Evolutionary conservation across 1,139 yeast species (phyloP).

Genomic region (Yamadazyma pseudoaaseri): DNA sequence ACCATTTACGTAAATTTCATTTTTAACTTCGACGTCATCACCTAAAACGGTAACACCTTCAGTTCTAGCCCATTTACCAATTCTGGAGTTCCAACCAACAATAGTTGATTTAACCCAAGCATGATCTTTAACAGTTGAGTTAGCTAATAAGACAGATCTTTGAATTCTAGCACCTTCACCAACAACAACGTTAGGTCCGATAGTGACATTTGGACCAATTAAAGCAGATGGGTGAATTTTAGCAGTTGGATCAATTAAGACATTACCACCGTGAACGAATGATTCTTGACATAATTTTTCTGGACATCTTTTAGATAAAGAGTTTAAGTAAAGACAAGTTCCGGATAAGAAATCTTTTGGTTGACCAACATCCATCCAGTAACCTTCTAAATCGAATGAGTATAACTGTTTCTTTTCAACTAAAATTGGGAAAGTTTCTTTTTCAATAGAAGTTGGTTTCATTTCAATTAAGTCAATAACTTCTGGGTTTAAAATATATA

Average conservation of each 20-base stretch:
- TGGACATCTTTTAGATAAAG: constrained; percentile 80
- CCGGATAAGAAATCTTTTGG: constrained; percentile 99
- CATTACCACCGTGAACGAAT: constrained; percentile 83
- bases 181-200: constrained; percentile 94
- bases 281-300: constrained; percentile 64
- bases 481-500: constrained; percentile 93
- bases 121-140: constrained; percentile 93
- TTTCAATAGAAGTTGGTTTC: constrained; percentile 98
- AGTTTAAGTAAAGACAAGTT: constrained; percentile 86
- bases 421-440: constrained; percentile 97
- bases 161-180: constrained; percentile 99
- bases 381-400: constrained; percentile 97
- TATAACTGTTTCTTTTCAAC: constrained; percentile 86
- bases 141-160: constrained; percentile 88
- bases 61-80: constrained; percentile 99
- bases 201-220: constrained; percentile 97
- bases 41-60: constrained; percentile 98
- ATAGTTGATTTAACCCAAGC: constrained; percentile 98
- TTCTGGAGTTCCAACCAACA: constrained; percentile 98
- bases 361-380: constrained; percentile 99
- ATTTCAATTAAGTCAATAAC: constrained; percentile 95
- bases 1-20: constrained; percentile 98
- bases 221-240: constrained; percentile 89
- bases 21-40: constrained; percentile 98
- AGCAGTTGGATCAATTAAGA: constrained; percentile 92